Percentiles rank a stretch among this genome's conserved stretches.
Evolutionary conservation across 495 filamentous ascomycete genomes (phyloP).

Genomic region (Podospora tetraspora): DNA sequence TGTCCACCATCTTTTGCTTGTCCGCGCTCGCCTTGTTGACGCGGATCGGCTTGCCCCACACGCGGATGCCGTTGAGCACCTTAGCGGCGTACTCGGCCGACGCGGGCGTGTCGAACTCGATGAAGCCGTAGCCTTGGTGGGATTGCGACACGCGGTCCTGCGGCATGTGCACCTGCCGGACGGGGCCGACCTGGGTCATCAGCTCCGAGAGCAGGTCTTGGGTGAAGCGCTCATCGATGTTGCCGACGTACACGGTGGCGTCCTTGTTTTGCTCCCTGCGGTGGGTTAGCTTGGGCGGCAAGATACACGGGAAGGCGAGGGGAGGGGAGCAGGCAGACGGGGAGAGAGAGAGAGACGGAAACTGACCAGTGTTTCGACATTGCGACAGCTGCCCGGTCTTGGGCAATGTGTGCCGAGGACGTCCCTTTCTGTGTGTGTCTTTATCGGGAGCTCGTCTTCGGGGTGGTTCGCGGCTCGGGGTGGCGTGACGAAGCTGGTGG

Average conservation of each 20-base stretch:
- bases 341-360: neutral
- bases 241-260: conserved; percentile 96
- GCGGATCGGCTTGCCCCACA: conserved; percentile 91
- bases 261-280: conserved; percentile 97
- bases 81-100: conserved; percentile 96
- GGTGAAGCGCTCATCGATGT: conserved; percentile 91
- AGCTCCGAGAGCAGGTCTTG: conserved; percentile 93
- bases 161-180: conserved; percentile 95
- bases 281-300: neutral
- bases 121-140: conserved; percentile 98
- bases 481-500: neutral
- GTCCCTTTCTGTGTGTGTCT: neutral
- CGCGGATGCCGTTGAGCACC: conserved; percentile 90
- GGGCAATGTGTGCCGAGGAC: neutral
- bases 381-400: neutral
- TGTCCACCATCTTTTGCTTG: conserved; percentile 93
- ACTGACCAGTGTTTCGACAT: conserved; percentile 66
- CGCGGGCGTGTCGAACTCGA: conserved; percentile 93
- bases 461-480: neutral
- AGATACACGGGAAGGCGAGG: neutral
- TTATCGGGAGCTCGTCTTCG: neutral
- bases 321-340: neutral
- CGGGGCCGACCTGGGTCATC: conserved; percentile 93
- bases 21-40: conserved; percentile 91
- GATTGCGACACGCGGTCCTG: conserved; percentile 95